Conservation (phyloP, 2,329 filamentous ascomycete species). For the Orbilia brochopaga region DNA sequence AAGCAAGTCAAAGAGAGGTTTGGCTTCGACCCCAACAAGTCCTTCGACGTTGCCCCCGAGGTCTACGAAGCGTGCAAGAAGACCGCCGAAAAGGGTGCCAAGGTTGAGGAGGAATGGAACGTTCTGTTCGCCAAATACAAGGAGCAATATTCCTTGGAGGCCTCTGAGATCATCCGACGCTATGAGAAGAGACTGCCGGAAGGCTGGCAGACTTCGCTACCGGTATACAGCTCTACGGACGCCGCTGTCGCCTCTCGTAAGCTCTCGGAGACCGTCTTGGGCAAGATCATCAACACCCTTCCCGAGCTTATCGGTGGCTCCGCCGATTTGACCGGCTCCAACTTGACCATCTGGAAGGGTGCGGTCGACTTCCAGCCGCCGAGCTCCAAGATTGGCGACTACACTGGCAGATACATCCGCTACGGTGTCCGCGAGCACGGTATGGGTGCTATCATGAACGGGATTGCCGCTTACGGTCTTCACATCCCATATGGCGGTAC, state of each 20-base stretch:
- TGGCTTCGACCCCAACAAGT: slow-evolving; percentile 93
- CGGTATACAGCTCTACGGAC: slow-evolving; percentile 82
- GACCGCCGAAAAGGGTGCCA: slow-evolving; percentile 83
- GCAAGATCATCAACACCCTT: slow-evolving; percentile 79
- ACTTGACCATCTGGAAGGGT: slow-evolving; percentile 97
- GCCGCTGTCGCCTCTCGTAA: slow-evolving; percentile 88
- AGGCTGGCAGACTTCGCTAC: slow-evolving; percentile 93
- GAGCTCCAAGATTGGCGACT: slow-evolving; percentile 82
- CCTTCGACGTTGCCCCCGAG: slow-evolving; percentile 89
- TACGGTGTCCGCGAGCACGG: slow-evolving; percentile 91
- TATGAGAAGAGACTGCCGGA: slow-evolving; percentile 83
- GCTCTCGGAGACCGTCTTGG: slow-evolving; percentile 90
- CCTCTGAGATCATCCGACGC: slow-evolving; percentile 80
- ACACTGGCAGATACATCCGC: slow-evolving; percentile 86
- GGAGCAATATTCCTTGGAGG: slow-evolving; percentile 76
- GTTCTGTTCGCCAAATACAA: slow-evolving; percentile 86
- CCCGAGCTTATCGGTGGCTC: slow-evolving; percentile 96
- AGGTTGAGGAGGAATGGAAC: slow-evolving; percentile 93
- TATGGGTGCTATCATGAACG: slow-evolving; percentile 94
- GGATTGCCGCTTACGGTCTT: slow-evolving; percentile 92
- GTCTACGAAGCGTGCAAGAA: slow-evolving; percentile 91
- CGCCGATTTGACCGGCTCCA: slow-evolving; percentile 96
- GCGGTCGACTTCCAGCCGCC: slow-evolving; percentile 97
- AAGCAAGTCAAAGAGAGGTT: slow-evolving; percentile 93
- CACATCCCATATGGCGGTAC: slow-evolving; percentile 85